Base-by-base conservation (phyloP, 192 early-diverging fungal genomes). In the Coemansia sp. region DNA sequence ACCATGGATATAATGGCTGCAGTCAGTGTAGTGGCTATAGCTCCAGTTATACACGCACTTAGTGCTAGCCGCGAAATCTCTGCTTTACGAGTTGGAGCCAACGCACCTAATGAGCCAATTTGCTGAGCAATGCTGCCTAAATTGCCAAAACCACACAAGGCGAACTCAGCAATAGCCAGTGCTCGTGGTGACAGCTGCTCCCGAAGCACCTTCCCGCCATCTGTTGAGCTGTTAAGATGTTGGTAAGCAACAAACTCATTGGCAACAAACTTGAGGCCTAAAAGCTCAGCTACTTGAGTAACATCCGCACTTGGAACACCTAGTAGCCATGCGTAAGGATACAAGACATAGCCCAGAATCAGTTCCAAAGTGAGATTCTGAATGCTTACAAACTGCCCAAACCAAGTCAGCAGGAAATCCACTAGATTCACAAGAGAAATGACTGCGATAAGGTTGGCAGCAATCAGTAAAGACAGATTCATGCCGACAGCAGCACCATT, bases 191-290 rank as follows among this genome's bases (percentile, higher is more conserved):
- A 57, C 41, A 89, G 72, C 26, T 39, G 38, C 13, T 61, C 64
- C 48, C 55, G 64, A 13, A 79, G 16, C 10, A 50, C 57, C 13
- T 61, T 53, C 11, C 43, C 41, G 55, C 65, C 70, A 33, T 14
- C 38, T 5, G 43, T 33, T n/a, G 40, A 18, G 30, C 40, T 64
- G 4, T 51, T 67, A 10, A 79, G 77, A 12, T 42, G 38, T 56
- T 66, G 57, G 72, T 89, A 95, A 5, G 88, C 93, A n/a, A 86
- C 86, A 68, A 95, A 91, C 82, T 95, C 93, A 77, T 93, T 95
- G 46, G 86, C 80, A 65, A 90, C 70, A 49, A 92, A 83, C 78
- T 92, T 91, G 37, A 82, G 83, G 12, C 87, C 84, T 74, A 87
- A 58, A 36, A 92, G 63, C 53, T 82, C 80, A 40, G 84, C 87